A percentile compares a stretch with the other conserved stretches of the same genome.
phyloP scores from a whole-genome alignment of 495 filamentous ascomycete species.

The Hypomontagnella submonticulosa region DNA sequence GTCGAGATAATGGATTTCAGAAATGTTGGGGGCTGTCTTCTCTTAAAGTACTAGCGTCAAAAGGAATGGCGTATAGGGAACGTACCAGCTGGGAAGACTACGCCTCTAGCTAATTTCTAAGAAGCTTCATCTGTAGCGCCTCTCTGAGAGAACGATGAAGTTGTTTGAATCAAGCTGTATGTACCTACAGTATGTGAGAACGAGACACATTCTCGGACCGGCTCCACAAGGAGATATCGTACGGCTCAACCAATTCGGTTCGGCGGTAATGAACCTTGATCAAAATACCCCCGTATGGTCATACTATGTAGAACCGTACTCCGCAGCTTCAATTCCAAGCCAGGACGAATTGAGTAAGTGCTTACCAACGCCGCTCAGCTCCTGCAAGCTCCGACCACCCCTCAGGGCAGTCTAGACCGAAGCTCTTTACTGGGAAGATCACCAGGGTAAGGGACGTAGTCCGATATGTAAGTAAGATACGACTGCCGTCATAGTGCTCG shows the following conservation, averaged over 20 bases:
- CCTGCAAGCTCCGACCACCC: neutral
- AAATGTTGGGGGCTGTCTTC: too few relatives aligned
- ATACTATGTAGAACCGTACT: neutral
- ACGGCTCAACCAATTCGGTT: neutral
- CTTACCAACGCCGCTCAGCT: constrained; percentile 22
- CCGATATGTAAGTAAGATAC: constrained; percentile 7
- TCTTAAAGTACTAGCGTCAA: too few relatives aligned
- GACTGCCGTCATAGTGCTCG: neutral
- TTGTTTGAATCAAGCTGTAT: too few relatives aligned
- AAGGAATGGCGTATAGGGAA: too few relatives aligned
- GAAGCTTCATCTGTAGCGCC: too few relatives aligned
- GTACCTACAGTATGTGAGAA: too few relatives aligned
- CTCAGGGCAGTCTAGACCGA: neutral
- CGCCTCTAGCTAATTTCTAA: too few relatives aligned
- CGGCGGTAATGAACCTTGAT: neutral
- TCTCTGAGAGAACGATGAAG: too few relatives aligned
- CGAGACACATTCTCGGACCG: neutral
- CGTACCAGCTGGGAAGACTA: too few relatives aligned
- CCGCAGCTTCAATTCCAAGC: neutral
- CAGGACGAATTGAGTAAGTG: constrained; percentile 21
- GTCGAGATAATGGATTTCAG: too few relatives aligned
- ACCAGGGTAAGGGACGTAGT: neutral
- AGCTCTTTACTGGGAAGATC: neutral
- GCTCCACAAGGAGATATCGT: neutral
- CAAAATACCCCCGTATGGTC: neutral